These are phyloP conservation scores for Phytopythium mirpurense DNA, from an alignment of 352 stramenopile species.

Conservation along the genomic window DNA sequence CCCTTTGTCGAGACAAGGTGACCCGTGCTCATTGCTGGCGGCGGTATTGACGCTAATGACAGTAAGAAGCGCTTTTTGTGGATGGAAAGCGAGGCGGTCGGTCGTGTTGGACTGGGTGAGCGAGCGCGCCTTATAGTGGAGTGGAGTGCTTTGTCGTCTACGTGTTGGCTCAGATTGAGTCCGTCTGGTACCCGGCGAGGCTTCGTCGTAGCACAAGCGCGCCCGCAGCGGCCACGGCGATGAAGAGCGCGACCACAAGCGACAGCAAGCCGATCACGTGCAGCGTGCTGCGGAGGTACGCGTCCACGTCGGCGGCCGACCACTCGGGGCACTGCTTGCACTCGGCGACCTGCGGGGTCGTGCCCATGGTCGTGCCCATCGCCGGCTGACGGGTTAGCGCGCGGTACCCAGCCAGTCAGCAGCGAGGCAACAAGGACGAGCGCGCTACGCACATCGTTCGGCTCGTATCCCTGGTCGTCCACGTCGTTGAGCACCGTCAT, in stretches of 20 bases:
- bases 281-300: conserved; percentile 57
- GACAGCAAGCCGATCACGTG: conserved; percentile 63
- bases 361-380: neutral
- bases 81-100: neutral
- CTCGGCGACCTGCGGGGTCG: conserved; percentile 39
- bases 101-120: no score
- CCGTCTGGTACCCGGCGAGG: conserved; percentile 77
- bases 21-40: neutral
- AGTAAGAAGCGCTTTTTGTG: conserved; percentile 1
- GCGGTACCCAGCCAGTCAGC: neutral
- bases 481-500: conserved; percentile 51
- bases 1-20: neutral
- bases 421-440: neutral
- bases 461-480: conserved; percentile 48
- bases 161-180: conserved; percentile 56
- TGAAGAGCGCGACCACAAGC: conserved; percentile 69
- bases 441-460: conserved; percentile 52
- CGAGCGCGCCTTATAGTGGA: neutral
- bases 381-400: neutral
- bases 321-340: conserved; percentile 80
- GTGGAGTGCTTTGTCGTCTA: neutral
- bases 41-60: neutral
- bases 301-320: conserved; percentile 56
- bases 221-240: conserved; percentile 60
- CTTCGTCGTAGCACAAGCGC: conserved; percentile 70